Conservation (phyloP, 2,329 filamentous ascomycete species). For the Aurifilum marmelostoma region DNA sequence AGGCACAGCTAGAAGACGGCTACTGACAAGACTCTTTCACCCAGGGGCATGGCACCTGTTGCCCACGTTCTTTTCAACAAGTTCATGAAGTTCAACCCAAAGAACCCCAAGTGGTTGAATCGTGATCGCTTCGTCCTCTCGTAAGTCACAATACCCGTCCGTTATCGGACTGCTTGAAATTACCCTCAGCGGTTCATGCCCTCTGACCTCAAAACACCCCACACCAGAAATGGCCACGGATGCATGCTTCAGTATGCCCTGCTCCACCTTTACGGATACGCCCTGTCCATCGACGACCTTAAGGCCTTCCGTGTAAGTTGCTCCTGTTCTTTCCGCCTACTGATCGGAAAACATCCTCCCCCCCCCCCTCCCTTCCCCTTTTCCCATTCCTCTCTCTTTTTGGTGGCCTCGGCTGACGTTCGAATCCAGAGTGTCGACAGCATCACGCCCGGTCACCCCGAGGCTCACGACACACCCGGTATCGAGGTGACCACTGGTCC, state of each 20-base stretch:
- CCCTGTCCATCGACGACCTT: conserved; percentile 82
- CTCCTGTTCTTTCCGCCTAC: background rate
- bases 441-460: conserved; percentile 95
- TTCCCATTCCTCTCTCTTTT: background rate
- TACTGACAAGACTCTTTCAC: conserved; percentile 6
- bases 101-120: conserved; percentile 97
- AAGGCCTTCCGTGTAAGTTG: conserved; percentile 91
- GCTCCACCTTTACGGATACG: conserved; percentile 94
- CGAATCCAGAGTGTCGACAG: conserved; percentile 53
- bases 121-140: conserved; percentile 98
- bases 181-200: conserved; percentile 17
- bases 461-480: conserved; percentile 94
- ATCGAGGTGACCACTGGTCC: conserved; percentile 98
- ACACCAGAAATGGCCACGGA: conserved; percentile 86
- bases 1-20: background rate
- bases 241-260: conserved; percentile 99
- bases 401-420: background rate
- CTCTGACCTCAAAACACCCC: conserved; percentile 14
- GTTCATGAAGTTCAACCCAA: conserved; percentile 99
- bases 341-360: background rate
- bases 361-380: too few species aligned
- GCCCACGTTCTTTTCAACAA: conserved; percentile 98
- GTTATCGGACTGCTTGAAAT: conserved; percentile 5
- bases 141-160: conserved; percentile 61
- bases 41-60: conserved; percentile 83